Evolutionary conservation across 1,284 basidiomycete species (phyloP), one percentile per base, ranked within the genome.

Genomic region (Apiotrichum laibachii): DNA sequence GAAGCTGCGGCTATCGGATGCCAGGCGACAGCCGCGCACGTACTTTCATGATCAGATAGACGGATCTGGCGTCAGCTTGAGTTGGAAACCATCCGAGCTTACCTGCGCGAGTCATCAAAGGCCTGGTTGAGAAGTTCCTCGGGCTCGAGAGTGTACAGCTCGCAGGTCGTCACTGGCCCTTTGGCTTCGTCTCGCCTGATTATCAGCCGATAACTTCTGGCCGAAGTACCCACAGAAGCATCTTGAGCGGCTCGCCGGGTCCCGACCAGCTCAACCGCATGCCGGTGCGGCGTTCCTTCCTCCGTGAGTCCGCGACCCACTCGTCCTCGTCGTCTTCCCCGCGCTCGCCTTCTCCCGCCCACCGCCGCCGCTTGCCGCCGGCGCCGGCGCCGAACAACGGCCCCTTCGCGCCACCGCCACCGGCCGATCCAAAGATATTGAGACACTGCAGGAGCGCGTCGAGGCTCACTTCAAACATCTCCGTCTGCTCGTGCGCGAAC

Each of bases 41-140:
- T 55, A 87, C 90, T 82, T 93, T 93, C 73, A 95, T 84, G 67
- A 95, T 94, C 44, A 93, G 85, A 72, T 88, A 88, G 33, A 92
- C 80, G 2, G 86, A 82, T 46, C 90, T 90, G 43, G 31, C 40
- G 50, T 54, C 39, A 62, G 57, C 46, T 50, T 50, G 22, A 12
- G 31, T 22, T 26, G 19, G 34, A 19, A 48, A 4, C 6, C 12
- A 7, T 31, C 2, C 0, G 42, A 18, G 77, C 86, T 72, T 68
- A 87, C 87, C 85, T 84, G 57, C 82, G 79, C 13, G 86, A 83
- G 44, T 82, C 81, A 65, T 91, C 85, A 71, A 94, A 92, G 4
- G 86, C 82, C 35, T 95, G 83, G 56, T 92, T 88, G 44, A 92
- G 80, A 59, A 87, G 82, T 21, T 87, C 86, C 65, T 94, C 91